These are phyloP conservation scores for Quercus ilex DNA, from an alignment of 306 rosid species.

Conservation along the genomic window DNA sequence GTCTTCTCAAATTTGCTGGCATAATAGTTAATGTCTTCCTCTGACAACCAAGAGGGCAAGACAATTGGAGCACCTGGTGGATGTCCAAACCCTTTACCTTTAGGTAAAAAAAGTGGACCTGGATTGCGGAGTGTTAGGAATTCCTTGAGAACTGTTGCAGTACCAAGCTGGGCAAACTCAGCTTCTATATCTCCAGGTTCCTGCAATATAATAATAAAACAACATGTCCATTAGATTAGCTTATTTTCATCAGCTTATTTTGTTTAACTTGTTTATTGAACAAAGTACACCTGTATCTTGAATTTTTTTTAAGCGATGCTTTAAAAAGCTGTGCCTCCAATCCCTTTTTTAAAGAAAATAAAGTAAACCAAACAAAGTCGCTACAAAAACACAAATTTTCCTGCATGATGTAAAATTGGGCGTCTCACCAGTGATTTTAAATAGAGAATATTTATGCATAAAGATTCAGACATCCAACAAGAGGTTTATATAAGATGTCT, in stretches of 20 bases:
- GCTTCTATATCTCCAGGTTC: constrained; percentile 71
- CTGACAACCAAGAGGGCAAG: constrained; percentile 68
- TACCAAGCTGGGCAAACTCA: constrained; percentile 64
- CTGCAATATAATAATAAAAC: constrained; percentile 17
- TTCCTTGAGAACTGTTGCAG: constrained; percentile 56
- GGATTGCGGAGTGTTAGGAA: constrained; percentile 52
- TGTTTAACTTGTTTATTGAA: no score
- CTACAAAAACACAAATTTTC: no score
- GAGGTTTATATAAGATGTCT: no score
- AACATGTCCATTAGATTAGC: background rate
- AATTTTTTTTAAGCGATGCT: no score
- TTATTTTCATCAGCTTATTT: no score
- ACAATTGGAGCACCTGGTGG: constrained; percentile 40
- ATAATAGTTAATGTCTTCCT: constrained; percentile 63
- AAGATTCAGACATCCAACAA: no score
- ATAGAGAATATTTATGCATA: background rate
- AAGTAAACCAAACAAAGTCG: no score
- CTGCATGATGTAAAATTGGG: background rate
- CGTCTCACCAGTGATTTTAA: background rate
- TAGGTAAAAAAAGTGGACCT: constrained; percentile 53
- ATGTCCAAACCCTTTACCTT: constrained; percentile 50
- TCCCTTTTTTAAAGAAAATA: no score
- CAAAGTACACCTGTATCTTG: no score
- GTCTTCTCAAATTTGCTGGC: constrained; percentile 46
- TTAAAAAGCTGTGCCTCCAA: no score